Evolutionary conservation across 352 stramenopile genomes (phyloP).

Genomic region (Phytophthora pini): DNA sequence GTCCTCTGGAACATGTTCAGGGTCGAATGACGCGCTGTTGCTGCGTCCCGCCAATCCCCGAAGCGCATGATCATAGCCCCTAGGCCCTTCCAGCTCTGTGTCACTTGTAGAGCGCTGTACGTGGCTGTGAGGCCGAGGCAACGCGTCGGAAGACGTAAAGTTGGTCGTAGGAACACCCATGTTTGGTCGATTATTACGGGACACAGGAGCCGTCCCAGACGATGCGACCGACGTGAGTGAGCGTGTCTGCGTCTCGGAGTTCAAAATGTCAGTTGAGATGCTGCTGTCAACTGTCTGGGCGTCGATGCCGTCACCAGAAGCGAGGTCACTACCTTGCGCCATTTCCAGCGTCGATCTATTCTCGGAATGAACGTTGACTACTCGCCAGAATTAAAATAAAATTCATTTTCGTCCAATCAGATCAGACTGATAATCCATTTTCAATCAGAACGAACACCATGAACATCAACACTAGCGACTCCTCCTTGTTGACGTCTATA

Average conservation of each 20-base stretch:
- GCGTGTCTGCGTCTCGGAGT: neutral
- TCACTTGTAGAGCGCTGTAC: slow-evolving; percentile 17
- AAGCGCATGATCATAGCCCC: slow-evolving; percentile 7
- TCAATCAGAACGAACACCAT: neutral
- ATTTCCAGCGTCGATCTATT: slow-evolving; percentile 23
- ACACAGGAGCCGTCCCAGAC: slow-evolving; percentile 8
- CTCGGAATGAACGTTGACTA: slow-evolving; percentile 4
- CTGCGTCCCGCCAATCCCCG: slow-evolving; percentile 11
- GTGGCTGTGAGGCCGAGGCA: slow-evolving; percentile 24
- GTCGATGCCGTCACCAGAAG: neutral
- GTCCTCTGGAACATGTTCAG: slow-evolving; percentile 19
- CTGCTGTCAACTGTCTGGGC: slow-evolving; percentile 6
- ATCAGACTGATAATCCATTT: slow-evolving; percentile 2
- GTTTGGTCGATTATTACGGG: slow-evolving; percentile 2
- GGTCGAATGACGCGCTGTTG: slow-evolving; percentile 24
- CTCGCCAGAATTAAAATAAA: slow-evolving; percentile 2
- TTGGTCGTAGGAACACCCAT: neutral
- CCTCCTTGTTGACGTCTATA: slow-evolving; percentile 7
- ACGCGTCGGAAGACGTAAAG: slow-evolving; percentile 6
- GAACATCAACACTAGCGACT: neutral
- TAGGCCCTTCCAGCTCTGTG: slow-evolving; percentile 7
- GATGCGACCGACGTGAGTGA: neutral
- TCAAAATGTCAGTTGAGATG: neutral
- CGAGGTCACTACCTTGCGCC: slow-evolving; percentile 18
- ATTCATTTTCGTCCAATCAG: neutral